These are phyloP conservation scores for Trichoderma virens DNA, from an alignment of 495 filamentous ascomycete genomes.

Conservation along the genomic window DNA sequence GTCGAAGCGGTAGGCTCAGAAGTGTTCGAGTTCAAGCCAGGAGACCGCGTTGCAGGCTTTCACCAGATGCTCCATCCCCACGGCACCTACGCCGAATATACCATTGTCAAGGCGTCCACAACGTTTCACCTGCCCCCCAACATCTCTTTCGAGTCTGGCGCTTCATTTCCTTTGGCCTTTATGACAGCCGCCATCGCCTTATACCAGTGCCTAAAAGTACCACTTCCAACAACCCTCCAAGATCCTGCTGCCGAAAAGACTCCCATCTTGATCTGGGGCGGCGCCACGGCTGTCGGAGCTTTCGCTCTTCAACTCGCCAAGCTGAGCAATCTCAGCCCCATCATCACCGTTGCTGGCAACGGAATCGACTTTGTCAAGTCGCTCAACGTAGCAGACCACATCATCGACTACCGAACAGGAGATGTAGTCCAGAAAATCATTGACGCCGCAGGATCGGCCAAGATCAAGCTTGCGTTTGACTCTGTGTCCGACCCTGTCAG, in stretches of 20 bases:
- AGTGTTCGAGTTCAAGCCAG: constrained; percentile 33
- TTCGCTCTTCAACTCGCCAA: constrained; percentile 35
- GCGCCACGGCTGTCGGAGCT: constrained; percentile 30
- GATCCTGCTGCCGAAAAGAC: constrained; percentile 9
- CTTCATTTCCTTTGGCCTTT: constrained; percentile 33
- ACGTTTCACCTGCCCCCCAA: constrained; percentile 34
- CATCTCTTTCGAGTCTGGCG: constrained; percentile 35
- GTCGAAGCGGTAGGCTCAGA: constrained; percentile 29
- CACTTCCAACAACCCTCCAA: constrained; percentile 15
- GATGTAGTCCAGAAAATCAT: constrained; percentile 28
- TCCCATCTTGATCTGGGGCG: constrained; percentile 33
- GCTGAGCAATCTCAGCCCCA: constrained; percentile 27
- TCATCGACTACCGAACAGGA: constrained; percentile 36
- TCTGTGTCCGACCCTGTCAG: constrained; percentile 21
- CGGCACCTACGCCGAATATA: constrained; percentile 35
- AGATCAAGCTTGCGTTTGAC: constrained; percentile 25
- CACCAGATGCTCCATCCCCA: constrained; percentile 22
- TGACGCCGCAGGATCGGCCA: constrained; percentile 23
- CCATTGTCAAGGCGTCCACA: constrained; percentile 27
- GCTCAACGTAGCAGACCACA: constrained; percentile 24
- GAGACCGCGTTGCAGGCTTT: constrained; percentile 35
- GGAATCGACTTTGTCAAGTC: constrained; percentile 24
- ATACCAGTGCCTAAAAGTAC: constrained; percentile 25
- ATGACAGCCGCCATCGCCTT: constrained; percentile 34
- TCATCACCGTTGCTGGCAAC: constrained; percentile 33